Evolutionary conservation across 1,284 basidiomycete species (phyloP).

Genomic region (Blastosporella zonata): DNA sequence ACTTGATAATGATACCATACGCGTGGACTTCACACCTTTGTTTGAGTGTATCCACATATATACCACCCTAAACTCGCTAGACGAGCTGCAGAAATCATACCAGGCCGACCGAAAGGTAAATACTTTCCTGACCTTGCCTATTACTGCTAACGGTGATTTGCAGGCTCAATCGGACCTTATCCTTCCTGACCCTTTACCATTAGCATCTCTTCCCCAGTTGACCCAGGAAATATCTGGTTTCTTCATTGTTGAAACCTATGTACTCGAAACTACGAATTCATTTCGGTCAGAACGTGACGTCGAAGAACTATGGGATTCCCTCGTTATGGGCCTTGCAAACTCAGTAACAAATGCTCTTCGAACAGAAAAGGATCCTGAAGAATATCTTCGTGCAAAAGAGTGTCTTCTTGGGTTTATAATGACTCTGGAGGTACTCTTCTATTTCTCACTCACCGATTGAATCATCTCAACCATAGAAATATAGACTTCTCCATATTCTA

Average conservation of each 20-base stretch:
- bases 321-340: conserved; percentile 76
- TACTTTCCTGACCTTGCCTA: conserved; percentile 16
- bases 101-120: conserved; percentile 92
- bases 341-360: conserved; percentile 76
- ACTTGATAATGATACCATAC: conserved; percentile 84
- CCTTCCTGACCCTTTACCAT: conserved; percentile 67
- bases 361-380: conserved; percentile 79
- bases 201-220: conserved; percentile 57
- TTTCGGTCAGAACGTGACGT: conserved; percentile 91
- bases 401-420: conserved; percentile 85
- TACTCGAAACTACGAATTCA: conserved; percentile 80
- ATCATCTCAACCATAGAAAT: conserved; percentile 6
- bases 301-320: conserved; percentile 94
- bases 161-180: conserved; percentile 97
- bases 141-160: neutral
- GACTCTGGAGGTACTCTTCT: conserved; percentile 77
- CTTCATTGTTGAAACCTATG: conserved; percentile 95
- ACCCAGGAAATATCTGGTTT: conserved; percentile 98
- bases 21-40: conserved; percentile 92
- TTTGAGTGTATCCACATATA: conserved; percentile 99
- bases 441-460: neutral
- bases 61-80: conserved; percentile 83
- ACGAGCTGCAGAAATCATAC: conserved; percentile 89
- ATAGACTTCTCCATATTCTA: conserved; percentile 85
- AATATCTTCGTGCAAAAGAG: conserved; percentile 84